Evolutionary conservation across 2,329 filamentous ascomycete genomes (phyloP), one percentile per base, ranked within the genome.

Genomic region (Rugonectria rugulosa): DNA sequence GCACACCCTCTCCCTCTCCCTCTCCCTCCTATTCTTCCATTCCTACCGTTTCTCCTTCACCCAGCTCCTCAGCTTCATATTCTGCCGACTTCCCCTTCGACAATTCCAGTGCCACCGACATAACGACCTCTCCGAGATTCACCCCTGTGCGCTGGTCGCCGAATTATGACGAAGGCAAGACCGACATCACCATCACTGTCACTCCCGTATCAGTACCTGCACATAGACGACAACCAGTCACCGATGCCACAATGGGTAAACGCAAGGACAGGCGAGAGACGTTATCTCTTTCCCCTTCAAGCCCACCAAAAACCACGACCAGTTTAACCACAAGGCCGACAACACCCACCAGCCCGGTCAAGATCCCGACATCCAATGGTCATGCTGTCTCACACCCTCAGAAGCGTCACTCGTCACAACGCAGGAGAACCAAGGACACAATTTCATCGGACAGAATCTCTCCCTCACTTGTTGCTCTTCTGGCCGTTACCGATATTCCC

Each of bases 401-500:
- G 73, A 58, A 77, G 70, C 65, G 76, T 32, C 72, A 74, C 46
- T 69, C 74, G 54, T 69, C 68, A 21, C 73, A 77, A 44, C 73
- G 73, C 37, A 71, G 71, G 32, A 63, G 65, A 40, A 69, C 72
- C 8, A 74, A 72, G 55, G 77, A 81, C 49, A 70, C 75, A 2
- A 80, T 81, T 66, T 79, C 80, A 1, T 78, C 82, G 6, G 82
- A 85, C 53, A 74, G 78, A 14, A 76, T 88, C 19, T 81, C 85
- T 5, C 79, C 85, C 0, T 86, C 84, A 0, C 79, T 88, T 23
- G 84, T 84, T 6, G 83, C 84, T 11, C 74, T 88, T 23, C 75
- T 88, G 27, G 86, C 86, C 26, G 76, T 86, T 48, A 88, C 86
- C 24, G 81, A 79, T 58, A 88, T 88, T 44, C 86, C 83, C 3